Base-by-base conservation (phyloP, 495 filamentous ascomycete genomes). In the Neurospora sp. region DNA sequence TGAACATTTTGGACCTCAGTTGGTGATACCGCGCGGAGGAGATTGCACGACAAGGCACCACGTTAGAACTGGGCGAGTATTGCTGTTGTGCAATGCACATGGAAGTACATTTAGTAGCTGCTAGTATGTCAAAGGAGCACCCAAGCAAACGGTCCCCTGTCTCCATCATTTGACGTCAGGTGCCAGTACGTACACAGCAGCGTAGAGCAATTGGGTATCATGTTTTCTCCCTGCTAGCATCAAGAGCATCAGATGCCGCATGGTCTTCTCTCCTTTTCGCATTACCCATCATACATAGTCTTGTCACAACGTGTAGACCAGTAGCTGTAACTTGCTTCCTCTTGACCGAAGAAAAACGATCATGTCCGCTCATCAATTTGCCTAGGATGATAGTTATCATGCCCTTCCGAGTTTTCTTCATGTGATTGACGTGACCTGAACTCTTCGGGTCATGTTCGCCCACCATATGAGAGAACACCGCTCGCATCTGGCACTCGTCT, bases 1-100 rank as follows among this genome's bases (percentile, higher is more conserved):
- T 74, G 46, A 78, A 73, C 76, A 78, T 79, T 70, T 71, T 48
- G 72, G 46, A 69, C 3, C 54, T 66, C 14, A 66, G 54, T 9
- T 66, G 27, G 54, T 66, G 31, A 66, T 35, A 35, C 27, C 54
- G 27, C 27, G 27, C 35, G 23, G 54, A 37, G 23, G 23, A 16
- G 27, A 66, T 66, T 37, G 54, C 54, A 66, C 27, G 54, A 66
- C 14, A 37, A 66, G 12, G 27, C 54, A 66, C 54, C 27, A 35
- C 14, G 54, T 16, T 31, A 18, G 12, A 66, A 37, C 14, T 18
- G 6, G 5, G 54, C 54, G 35, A 35, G 54, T 31, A 9, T 27
- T 31, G 54, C 27, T 66, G 14, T 37, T 35, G 27, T 35, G 54
- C 54, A 35, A 35, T 62, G 54, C 54, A 62, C 27, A 66, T 66